These are phyloP conservation scores for Cladorrhinum sp. DNA, from an alignment of 2,329 filamentous ascomycete species.

Conservation along the genomic window DNA sequence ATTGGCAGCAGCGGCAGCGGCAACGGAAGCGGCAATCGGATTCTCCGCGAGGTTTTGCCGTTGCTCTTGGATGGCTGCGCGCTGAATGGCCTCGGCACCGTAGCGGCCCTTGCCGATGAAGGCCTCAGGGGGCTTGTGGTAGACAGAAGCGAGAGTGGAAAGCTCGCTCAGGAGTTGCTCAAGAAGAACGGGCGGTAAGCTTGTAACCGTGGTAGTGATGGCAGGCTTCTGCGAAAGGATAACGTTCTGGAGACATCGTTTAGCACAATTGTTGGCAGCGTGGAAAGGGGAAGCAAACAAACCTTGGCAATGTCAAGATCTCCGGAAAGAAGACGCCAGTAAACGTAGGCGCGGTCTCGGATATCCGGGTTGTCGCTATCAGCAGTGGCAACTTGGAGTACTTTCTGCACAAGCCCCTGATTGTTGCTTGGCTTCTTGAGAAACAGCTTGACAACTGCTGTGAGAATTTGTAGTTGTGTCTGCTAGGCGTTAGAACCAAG, in stretches of 20 bases:
- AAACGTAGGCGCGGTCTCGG: slow-evolving; percentile 96
- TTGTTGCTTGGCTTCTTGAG: slow-evolving; percentile 92
- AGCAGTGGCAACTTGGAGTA: slow-evolving; percentile 85
- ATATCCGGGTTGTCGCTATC: slow-evolving; percentile 98
- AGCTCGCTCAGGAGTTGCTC: slow-evolving; percentile 89
- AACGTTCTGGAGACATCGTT: slow-evolving; percentile 60
- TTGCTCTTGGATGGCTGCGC: slow-evolving; percentile 94
- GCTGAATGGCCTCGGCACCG: slow-evolving; percentile 90
- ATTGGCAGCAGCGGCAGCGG: slow-evolving; percentile 64
- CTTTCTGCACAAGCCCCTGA: slow-evolving; percentile 88
- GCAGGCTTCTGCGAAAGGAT: slow-evolving; percentile 91
- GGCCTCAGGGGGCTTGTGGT: slow-evolving; percentile 97
- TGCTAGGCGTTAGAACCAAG: slow-evolving; percentile 37
- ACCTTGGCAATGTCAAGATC: slow-evolving; percentile 88
- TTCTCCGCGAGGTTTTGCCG: slow-evolving; percentile 89
- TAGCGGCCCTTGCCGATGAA: slow-evolving; percentile 95
- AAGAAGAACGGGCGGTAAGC: slow-evolving; percentile 75
- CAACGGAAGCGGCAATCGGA: slow-evolving; percentile 82
- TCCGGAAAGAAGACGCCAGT: slow-evolving; percentile 93
- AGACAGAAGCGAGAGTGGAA: slow-evolving; percentile 92
- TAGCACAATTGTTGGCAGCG: slow-evolving; percentile 19
- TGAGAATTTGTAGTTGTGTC: slow-evolving; percentile 97
- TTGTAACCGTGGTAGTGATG: slow-evolving; percentile 91
- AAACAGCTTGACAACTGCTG: slow-evolving; percentile 95
- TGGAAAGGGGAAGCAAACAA: slow-evolving; percentile 27